Base-by-base conservation (phyloP, 2,329 filamentous ascomycete genomes). In the Metarhizium brunneum region DNA sequence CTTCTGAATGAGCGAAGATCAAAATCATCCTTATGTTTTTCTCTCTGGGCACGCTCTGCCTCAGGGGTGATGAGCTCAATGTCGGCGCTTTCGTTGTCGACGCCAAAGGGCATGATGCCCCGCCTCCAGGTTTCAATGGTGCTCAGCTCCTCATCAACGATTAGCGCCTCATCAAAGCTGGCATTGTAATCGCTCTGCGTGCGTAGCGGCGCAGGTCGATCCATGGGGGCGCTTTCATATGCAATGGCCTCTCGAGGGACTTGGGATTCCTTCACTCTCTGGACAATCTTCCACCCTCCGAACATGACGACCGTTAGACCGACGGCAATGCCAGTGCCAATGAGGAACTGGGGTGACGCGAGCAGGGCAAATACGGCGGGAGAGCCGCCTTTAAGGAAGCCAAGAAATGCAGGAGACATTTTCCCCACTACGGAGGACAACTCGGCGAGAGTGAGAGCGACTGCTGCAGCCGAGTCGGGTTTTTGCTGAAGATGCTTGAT, bases 271-370 rank as follows among this genome's bases (percentile, higher is more conserved):
- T 72, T 71, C 61, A 97, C 89, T 63, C 85, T 86, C 78, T 96
- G 95, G 72, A 99, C 85, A 69, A 99, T 96, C 74, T 96, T 97
- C 81, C 90, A 97, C 5, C 94, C 92, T 54, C 94, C 94, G 58
- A 99, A 90, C 69, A 94, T 92, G 64, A 99, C 90, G 8, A 97
- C 85, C 0, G 94, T 97, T n/a, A 96, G 86, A 14, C 94, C 94
- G 0, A 96, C 85, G 0, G 88, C 90, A 14, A 96, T 84, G 47
- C 92, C 89, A 0, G 89, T 90, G 4, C 91, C 91, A 64, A 99
- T 96, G 60, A 96, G 82, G 68, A 99, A 99, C 66, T 99, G 90
- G 1, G 94, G 94, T 56, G 87, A 92, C 0, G 90, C 85, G 3
- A 99, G 81, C 25, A 99, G 80, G 0, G 87, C 88, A 63, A 96